These are phyloP conservation scores for Wickerhamiella sorbophila DNA, from an alignment of 805 yeast genomes.

Conservation along the genomic window DNA sequence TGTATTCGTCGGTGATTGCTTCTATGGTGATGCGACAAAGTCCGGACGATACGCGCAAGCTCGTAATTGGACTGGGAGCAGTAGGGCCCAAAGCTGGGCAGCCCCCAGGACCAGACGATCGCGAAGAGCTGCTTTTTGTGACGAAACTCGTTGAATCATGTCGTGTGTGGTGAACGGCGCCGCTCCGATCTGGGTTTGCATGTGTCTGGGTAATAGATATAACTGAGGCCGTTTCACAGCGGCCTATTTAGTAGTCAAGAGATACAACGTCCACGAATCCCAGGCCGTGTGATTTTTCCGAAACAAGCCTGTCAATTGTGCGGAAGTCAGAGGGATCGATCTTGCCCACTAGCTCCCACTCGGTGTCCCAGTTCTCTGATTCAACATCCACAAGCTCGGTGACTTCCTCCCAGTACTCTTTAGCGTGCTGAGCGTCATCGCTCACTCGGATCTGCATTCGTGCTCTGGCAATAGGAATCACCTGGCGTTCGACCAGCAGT, in stretches of 20 bases:
- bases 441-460: conserved; percentile 67
- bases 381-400: conserved; percentile 32
- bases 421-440: conserved; percentile 36
- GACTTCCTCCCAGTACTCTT: conserved; percentile 31
- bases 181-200: too few species aligned
- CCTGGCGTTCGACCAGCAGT: conserved; percentile 56
- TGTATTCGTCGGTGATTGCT: conserved; percentile 23
- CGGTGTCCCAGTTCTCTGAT: conserved; percentile 28
- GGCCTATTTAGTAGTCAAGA: conserved; percentile 6
- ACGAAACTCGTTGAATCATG: conserved; percentile 21
- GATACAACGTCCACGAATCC: conserved; percentile 69
- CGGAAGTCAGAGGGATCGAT: conserved; percentile 81
- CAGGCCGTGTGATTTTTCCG: conserved; percentile 37
- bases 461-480: conserved; percentile 88
- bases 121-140: conserved; percentile 21
- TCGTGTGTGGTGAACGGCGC: conserved; percentile 19
- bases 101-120: conserved; percentile 15
- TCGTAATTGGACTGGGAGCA: conserved; percentile 24
- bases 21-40: conserved; percentile 21
- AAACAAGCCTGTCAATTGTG: conserved; percentile 47
- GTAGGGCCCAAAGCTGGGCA: conserved; percentile 16
- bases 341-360: conserved; percentile 47
- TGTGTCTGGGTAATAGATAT: too few species aligned
- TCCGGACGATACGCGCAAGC: conserved; percentile 21
- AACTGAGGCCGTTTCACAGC: neutral